phyloP scores from a whole-genome alignment of 2,329 filamentous ascomycete genomes.

The Claviceps sp. region DNA sequence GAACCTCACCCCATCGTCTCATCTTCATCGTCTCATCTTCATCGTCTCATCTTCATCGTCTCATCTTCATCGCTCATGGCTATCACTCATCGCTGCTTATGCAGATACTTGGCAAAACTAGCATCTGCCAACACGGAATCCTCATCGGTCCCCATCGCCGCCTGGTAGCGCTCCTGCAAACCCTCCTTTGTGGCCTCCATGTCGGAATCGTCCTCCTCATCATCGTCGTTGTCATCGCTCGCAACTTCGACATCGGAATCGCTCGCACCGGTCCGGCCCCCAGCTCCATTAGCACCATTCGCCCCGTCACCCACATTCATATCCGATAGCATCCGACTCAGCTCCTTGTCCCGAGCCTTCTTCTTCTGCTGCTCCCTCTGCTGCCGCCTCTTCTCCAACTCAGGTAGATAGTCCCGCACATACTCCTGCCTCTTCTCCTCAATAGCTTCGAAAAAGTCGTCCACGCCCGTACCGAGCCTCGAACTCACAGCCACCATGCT shows the following conservation, averaged over 20 bases:
- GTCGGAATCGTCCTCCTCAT: slow-evolving; percentile 40
- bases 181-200: slow-evolving; percentile 51
- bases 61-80: neutral
- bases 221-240: slow-evolving; percentile 42
- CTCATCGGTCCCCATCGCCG: slow-evolving; percentile 51
- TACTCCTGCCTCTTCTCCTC: slow-evolving; percentile 81
- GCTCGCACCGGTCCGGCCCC: slow-evolving; percentile 21
- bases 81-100: slow-evolving; percentile 22
- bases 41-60: neutral
- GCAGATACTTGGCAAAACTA: slow-evolving; percentile 49
- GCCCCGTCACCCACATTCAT: slow-evolving; percentile 43
- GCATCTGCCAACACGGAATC: slow-evolving; percentile 39
- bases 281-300: slow-evolving; percentile 12
- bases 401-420: slow-evolving; percentile 77
- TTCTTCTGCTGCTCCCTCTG: slow-evolving; percentile 67
- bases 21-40: neutral
- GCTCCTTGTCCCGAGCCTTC: slow-evolving; percentile 59
- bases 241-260: slow-evolving; percentile 38
- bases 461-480: slow-evolving; percentile 81
- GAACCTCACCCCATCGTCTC: neutral
- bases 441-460: slow-evolving; percentile 88
- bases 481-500: slow-evolving; percentile 88
- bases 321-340: slow-evolving; percentile 89
- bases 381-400: slow-evolving; percentile 64
- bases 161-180: slow-evolving; percentile 62